Percentiles rank a stretch among this genome's conserved stretches.
Evolutionary conservation across 306 rosid genomes (phyloP).

Genomic region (Carpinus fangiana): DNA sequence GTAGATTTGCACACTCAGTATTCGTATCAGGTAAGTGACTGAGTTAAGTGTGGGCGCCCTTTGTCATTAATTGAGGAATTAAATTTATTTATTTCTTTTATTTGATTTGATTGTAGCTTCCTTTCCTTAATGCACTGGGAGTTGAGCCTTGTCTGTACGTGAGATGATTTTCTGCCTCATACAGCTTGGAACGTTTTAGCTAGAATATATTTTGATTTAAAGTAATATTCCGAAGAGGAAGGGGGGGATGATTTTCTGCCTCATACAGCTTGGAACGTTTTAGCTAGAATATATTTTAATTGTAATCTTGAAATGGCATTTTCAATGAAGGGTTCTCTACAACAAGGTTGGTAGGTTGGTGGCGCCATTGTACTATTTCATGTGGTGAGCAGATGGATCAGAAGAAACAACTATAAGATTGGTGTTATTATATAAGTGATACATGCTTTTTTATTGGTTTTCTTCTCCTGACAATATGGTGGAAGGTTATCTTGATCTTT

Average conservation of each 20-base stretch:
- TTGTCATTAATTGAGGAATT: slow-evolving; percentile 16
- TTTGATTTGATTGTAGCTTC: background rate
- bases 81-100: background rate
- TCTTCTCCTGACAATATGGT: too few species aligned
- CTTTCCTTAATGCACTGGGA: too few species aligned
- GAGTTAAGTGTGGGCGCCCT: slow-evolving; percentile 3
- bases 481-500: too few species aligned
- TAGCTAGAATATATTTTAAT: too few species aligned
- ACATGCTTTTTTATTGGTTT: background rate
- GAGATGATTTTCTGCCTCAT: too few species aligned
- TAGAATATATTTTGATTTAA: slow-evolving; percentile 6
- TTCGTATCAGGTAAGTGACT: slow-evolving; percentile 70
- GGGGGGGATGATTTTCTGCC: too few species aligned
- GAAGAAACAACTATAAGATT: slow-evolving; percentile 1
- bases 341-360: background rate
- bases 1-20: slow-evolving; percentile 86
- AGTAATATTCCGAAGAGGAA: background rate
- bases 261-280: too few species aligned
- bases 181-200: background rate
- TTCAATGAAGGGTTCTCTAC: background rate
- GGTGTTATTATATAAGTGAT: background rate
- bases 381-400: slow-evolving; percentile 3
- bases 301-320: slow-evolving; percentile 12
- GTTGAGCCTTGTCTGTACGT: too few species aligned
- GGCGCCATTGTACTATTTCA: background rate